Evolutionary conservation across 2,329 filamentous ascomycete genomes (phyloP), one percentile per base, ranked within the genome.

Genomic region (Talaromyces sp.): DNA sequence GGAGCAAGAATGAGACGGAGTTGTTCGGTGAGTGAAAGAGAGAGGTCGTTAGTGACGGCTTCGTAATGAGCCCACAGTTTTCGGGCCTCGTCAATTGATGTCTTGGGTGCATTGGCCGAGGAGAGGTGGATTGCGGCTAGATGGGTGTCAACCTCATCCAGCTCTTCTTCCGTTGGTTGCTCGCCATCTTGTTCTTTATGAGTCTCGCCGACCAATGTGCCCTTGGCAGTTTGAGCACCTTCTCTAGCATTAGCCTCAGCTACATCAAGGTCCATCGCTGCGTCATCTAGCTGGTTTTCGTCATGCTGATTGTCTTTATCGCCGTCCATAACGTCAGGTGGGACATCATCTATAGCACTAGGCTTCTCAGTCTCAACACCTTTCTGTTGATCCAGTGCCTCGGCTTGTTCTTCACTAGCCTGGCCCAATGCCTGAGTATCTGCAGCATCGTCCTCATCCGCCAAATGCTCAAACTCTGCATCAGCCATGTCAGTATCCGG

Each of bases 1-100:
- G 96, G 95, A 0, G 92, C 92, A 45, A 99, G 89, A 72, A 99
- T 98, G 15, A 99, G 88, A 29, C 95, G 92, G 19, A 99, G 89
- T 74, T 98, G 95, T 69, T 97, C 95, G 1, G 94, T 97, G 15
- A 99, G 84, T 1, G 92, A 89, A 65, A 97, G 86, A 0, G 95
- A 96, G 65, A 97, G 89, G 58, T 90, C 85, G 69, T 95, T 92
- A 0, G 95, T 98, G 64, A 89, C 86, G 67, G 85, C 85, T 78
- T 98, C 93, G 79, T 96, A 95, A 65, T 89, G 85, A 10, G 88
- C 86, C 95, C 96, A 99, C 72, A 94, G 87, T 61, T 87, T 83
- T 67, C 92, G 87, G 29, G 93, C 88, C 68, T 86, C 83, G 29
- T 83, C 80, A 43, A 82, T 75, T 1, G 84, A 80, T 3, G 82